Conservation (phyloP, 306 rosid species). For the Acacia crassicarpa region DNA sequence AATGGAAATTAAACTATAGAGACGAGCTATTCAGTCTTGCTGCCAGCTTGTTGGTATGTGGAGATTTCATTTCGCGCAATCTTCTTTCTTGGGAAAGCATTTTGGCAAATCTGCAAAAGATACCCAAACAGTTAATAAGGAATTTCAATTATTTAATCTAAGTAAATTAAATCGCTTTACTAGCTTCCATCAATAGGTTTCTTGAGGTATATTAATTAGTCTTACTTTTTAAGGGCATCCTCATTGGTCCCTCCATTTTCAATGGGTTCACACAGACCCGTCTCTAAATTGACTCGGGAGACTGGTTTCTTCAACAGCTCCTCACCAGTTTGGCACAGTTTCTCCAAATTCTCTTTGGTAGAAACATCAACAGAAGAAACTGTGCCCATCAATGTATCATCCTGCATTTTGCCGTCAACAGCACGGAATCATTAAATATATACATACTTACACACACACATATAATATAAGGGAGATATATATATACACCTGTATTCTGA, state of each 20-base stretch:
- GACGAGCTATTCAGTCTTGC: background rate
- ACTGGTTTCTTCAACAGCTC: constrained; percentile 39
- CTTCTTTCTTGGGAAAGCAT: constrained; percentile 59
- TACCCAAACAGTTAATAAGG: background rate
- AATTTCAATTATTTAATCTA: background rate
- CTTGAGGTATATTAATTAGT: too few relatives aligned
- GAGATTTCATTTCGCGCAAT: constrained; percentile 52
- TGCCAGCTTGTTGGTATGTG: constrained; percentile 36
- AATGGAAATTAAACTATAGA: background rate
- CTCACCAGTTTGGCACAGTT: constrained; percentile 36
- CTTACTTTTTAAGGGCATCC: constrained; percentile 46
- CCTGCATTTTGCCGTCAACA: constrained; percentile 27
- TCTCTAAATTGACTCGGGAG: constrained; percentile 46
- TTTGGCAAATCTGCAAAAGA: constrained; percentile 52
- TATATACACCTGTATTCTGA: constrained; percentile 24
- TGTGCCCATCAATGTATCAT: constrained; percentile 42
- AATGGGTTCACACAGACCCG: constrained; percentile 28
- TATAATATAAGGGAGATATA: background rate
- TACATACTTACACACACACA: too few relatives aligned
- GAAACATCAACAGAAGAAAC: constrained; percentile 43
- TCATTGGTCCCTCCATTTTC: constrained; percentile 41
- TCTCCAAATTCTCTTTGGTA: constrained; percentile 37
- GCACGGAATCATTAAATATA: background rate
- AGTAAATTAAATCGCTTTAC: background rate
- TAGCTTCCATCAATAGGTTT: background rate